Evolutionary conservation across 2,329 filamentous ascomycete genomes (phyloP).

Genomic region (Aureobasidium sp.): DNA sequence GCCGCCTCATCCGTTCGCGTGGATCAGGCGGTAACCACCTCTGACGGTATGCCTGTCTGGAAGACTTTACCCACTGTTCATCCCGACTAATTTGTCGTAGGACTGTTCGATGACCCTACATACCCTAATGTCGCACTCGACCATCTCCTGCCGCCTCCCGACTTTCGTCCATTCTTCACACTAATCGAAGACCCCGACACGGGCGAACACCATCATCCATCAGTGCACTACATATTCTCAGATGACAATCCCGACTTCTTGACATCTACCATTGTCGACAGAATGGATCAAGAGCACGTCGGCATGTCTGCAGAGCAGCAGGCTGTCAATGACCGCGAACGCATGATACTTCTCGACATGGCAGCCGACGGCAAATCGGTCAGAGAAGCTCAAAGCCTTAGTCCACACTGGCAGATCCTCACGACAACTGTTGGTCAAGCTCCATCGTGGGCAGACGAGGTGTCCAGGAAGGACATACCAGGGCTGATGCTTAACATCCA

Average conservation of each 20-base stretch:
- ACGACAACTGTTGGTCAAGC: conserved; percentile 49
- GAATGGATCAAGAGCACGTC: conserved; percentile 8
- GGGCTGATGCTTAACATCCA: conserved; percentile 54
- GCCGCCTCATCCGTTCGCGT: background rate
- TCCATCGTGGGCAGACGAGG: conserved; percentile 52
- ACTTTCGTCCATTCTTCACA: conserved; percentile 78
- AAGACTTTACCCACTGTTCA: background rate
- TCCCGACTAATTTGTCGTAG: background rate
- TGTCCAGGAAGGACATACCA: conserved; percentile 26
- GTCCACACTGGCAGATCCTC: conserved; percentile 64
- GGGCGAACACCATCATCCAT: conserved; percentile 71
- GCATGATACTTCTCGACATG: conserved; percentile 53
- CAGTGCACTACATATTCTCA: conserved; percentile 84
- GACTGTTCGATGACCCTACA: background rate
- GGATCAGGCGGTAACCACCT: background rate
- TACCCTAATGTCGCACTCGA: conserved; percentile 12
- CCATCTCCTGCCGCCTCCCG: conserved; percentile 34
- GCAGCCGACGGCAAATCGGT: conserved; percentile 45
- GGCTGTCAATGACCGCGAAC: conserved; percentile 32
- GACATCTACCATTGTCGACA: conserved; percentile 47
- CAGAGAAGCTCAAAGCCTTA: conserved; percentile 63
- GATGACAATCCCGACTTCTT: conserved; percentile 81
- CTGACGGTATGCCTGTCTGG: background rate
- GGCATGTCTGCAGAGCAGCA: background rate
- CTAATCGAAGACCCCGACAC: conserved; percentile 71